A percentile compares a stretch with the other conserved stretches of the same genome.
These are phyloP conservation scores for Saturnispora besseyi DNA, from an alignment of 805 yeast genomes.

Conservation along the genomic window DNA sequence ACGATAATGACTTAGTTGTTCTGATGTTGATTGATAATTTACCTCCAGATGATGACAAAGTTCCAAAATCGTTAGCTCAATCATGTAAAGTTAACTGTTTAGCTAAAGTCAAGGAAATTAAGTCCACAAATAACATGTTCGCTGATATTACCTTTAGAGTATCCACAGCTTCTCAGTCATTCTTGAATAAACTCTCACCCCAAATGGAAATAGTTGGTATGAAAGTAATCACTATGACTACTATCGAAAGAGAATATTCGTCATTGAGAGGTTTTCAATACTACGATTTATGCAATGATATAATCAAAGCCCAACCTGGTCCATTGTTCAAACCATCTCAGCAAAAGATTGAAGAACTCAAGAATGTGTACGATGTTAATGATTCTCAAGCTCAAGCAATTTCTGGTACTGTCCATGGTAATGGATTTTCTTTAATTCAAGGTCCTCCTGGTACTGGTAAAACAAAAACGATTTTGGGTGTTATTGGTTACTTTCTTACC, in stretches of 20 bases:
- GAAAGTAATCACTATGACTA: conserved; percentile 77
- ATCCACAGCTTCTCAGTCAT: conserved; percentile 36
- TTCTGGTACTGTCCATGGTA: conserved; percentile 52
- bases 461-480: conserved; percentile 91
- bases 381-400: conserved; percentile 89
- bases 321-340: conserved; percentile 29
- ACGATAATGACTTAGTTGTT: conserved; percentile 71
- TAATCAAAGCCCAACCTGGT: conserved; percentile 59
- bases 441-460: conserved; percentile 99
- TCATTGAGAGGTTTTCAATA: conserved; percentile 75
- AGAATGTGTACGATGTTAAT: conserved; percentile 53
- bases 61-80: conserved; percentile 13
- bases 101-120: conserved; percentile 72
- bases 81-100: conserved; percentile 45
- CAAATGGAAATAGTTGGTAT: conserved; percentile 56
- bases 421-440: conserved; percentile 86
- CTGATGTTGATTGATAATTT: conserved; percentile 44
- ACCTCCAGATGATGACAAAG: conserved; percentile 23
- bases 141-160: conserved; percentile 72
- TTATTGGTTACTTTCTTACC: conserved; percentile 69
- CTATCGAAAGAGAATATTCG: conserved; percentile 87
- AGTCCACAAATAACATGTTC: conserved; percentile 52
- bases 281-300: conserved; percentile 64
- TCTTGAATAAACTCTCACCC: conserved; percentile 51
- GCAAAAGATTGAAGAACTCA: conserved; percentile 35